phyloP scores from a whole-genome alignment of 2,329 filamentous ascomycete genomes.

The Trichoderma oligosporum region DNA sequence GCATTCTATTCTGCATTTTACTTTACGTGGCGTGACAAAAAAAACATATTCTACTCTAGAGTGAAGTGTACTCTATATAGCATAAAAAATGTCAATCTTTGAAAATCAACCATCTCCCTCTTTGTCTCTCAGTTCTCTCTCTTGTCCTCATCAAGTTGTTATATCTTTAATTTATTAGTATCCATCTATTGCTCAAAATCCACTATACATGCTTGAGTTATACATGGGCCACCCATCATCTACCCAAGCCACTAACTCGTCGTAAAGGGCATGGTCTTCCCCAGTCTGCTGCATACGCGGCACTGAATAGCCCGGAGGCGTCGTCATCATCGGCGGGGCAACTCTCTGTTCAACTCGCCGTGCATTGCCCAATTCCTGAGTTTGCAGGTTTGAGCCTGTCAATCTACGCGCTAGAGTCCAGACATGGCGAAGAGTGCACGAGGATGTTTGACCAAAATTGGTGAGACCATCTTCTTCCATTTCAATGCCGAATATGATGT shows the following conservation, averaged over 20 bases:
- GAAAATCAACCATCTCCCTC: too few relatives aligned
- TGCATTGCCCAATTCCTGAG: conserved; percentile 18
- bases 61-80: too few relatives aligned
- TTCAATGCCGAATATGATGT: conserved; percentile 40
- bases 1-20: neutral
- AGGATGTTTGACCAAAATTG: conserved; percentile 29
- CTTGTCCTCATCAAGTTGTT: neutral
- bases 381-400: conserved; percentile 24
- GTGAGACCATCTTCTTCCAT: conserved; percentile 40
- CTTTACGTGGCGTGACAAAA: too few relatives aligned
- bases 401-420: conserved; percentile 36
- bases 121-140: too few relatives aligned
- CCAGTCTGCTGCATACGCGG: conserved; percentile 31
- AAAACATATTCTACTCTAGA: too few relatives aligned
- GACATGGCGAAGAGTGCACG: conserved; percentile 39
- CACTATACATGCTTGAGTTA: conserved; percentile 25
- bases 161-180: neutral
- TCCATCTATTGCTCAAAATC: neutral
- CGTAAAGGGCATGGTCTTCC: conserved; percentile 33
- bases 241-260: conserved; percentile 38
- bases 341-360: conserved; percentile 23
- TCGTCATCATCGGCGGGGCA: conserved; percentile 25
- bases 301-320: conserved; percentile 26
- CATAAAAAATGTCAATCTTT: too few relatives aligned
- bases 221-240: conserved; percentile 36